Percentiles rank a stretch among this genome's conserved stretches.
Conservation (phyloP, 495 filamentous ascomycete species). For the Alectoria sarmentosa region DNA sequence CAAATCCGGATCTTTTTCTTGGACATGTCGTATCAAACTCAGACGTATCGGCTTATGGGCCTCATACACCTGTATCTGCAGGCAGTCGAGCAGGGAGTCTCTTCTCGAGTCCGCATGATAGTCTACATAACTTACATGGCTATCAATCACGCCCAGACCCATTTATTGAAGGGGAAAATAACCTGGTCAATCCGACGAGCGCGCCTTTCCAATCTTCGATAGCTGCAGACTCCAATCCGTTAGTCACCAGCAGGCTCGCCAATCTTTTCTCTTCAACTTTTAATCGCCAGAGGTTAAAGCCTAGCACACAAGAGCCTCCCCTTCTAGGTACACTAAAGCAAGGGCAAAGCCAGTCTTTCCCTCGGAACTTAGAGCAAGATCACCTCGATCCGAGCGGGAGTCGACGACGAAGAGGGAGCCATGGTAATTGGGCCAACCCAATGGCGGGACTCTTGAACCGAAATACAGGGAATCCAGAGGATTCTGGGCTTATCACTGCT, state of each 20-base stretch:
- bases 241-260: slow-evolving; percentile 47
- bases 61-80: slow-evolving; percentile 67
- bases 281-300: slow-evolving; percentile 65
- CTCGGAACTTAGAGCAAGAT: slow-evolving; percentile 55
- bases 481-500: slow-evolving; percentile 37
- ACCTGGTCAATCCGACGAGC: slow-evolving; percentile 29
- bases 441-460: slow-evolving; percentile 46
- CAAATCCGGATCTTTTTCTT: slow-evolving; percentile 31
- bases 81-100: slow-evolving; percentile 53
- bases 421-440: slow-evolving; percentile 56
- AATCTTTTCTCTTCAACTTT: slow-evolving; percentile 54
- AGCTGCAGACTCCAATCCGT: slow-evolving; percentile 22
- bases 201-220: slow-evolving; percentile 27
- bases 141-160: slow-evolving; percentile 23
- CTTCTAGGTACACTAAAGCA: slow-evolving; percentile 66
- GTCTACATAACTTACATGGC: slow-evolving; percentile 45
- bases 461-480: slow-evolving; percentile 34
- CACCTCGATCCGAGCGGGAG: slow-evolving; percentile 60
- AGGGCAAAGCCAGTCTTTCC: slow-evolving; percentile 77
- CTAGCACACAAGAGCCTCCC: slow-evolving; percentile 58
- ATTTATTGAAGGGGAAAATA: slow-evolving; percentile 29
- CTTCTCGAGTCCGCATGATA: slow-evolving; percentile 60
- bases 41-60: slow-evolving; percentile 43
- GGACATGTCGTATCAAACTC: slow-evolving; percentile 34
- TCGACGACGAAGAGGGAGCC: slow-evolving; percentile 55